These are phyloP conservation scores for Vanilla planifolia DNA, from an alignment of 106 monocot species.

Conservation along the genomic window DNA sequence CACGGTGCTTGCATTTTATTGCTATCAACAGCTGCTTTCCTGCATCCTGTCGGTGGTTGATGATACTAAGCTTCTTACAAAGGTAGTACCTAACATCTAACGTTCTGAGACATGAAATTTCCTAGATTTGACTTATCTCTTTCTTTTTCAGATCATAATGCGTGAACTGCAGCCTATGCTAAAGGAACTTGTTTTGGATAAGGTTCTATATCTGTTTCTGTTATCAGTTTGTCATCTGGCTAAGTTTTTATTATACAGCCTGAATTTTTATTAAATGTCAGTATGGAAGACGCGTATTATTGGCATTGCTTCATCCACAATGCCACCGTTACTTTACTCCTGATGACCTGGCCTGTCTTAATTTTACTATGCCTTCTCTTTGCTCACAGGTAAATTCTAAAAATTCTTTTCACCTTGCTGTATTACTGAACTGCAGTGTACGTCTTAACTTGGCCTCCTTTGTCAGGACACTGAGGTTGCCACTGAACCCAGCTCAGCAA, in stretches of 20 bases:
- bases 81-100: slow-evolving; percentile 45
- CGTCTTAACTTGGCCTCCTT: slow-evolving; percentile 9
- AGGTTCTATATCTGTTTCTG: slow-evolving; percentile 22
- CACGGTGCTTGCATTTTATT: neutral
- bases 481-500: slow-evolving; percentile 1
- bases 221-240: neutral
- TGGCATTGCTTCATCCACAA: slow-evolving; percentile 78
- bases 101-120: neutral
- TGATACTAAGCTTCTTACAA: slow-evolving; percentile 82
- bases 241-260: neutral
- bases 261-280: slow-evolving; percentile 8
- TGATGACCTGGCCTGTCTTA: slow-evolving; percentile 67
- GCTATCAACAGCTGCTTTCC: slow-evolving; percentile 45
- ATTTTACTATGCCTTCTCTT: slow-evolving; percentile 54
- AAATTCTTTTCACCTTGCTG: neutral
- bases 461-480: slow-evolving; percentile 27
- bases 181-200: slow-evolving; percentile 71
- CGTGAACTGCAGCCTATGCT: slow-evolving; percentile 47
- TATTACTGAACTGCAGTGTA: neutral
- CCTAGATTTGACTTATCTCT: neutral
- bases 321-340: slow-evolving; percentile 69
- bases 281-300: slow-evolving; percentile 68
- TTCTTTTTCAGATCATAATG: slow-evolving; percentile 49
- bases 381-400: slow-evolving; percentile 32
- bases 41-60: slow-evolving; percentile 86